phyloP scores from a whole-genome alignment of 225 moss, liverwort and hornwort species.

The Asterella californica region DNA sequence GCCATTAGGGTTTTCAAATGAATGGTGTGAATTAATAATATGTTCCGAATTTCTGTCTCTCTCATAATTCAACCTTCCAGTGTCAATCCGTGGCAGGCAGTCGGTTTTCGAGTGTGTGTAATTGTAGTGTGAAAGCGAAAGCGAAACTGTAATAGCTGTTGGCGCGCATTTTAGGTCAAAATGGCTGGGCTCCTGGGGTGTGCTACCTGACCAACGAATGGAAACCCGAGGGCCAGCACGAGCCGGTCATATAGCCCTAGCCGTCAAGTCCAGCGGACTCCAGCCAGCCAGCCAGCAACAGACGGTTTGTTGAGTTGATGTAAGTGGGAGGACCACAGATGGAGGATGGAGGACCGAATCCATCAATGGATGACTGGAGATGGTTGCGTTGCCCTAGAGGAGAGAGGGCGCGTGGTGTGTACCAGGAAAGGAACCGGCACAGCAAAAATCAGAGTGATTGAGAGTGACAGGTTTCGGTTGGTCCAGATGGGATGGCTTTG shows the following conservation, averaged over 20 bases:
- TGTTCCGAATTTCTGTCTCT: not conserved
- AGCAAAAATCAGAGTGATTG: no score
- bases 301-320: not conserved
- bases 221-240: not conserved
- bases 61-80: not conserved
- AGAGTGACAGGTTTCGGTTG: not conserved
- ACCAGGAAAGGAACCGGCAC: not conserved
- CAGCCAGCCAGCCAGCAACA: not conserved
- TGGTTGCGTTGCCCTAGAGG: slow-evolving; percentile 1
- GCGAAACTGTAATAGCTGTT: not conserved
- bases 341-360: not conserved
- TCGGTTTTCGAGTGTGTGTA: not conserved
- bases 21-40: not conserved
- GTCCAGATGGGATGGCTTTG: not conserved
- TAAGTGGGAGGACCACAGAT: not conserved
- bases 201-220: not conserved
- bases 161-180: slow-evolving; percentile 19
- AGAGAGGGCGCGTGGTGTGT: not conserved
- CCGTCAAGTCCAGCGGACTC: not conserved
- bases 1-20: not conserved
- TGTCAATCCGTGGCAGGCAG: not conserved
- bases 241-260: slow-evolving; percentile 10
- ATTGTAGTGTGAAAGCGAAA: not conserved
- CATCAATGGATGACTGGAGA: not conserved
- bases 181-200: not conserved